These are phyloP conservation scores for Globisporangium heterothallicum DNA, from an alignment of 352 stramenopile genomes.

Conservation along the genomic window DNA sequence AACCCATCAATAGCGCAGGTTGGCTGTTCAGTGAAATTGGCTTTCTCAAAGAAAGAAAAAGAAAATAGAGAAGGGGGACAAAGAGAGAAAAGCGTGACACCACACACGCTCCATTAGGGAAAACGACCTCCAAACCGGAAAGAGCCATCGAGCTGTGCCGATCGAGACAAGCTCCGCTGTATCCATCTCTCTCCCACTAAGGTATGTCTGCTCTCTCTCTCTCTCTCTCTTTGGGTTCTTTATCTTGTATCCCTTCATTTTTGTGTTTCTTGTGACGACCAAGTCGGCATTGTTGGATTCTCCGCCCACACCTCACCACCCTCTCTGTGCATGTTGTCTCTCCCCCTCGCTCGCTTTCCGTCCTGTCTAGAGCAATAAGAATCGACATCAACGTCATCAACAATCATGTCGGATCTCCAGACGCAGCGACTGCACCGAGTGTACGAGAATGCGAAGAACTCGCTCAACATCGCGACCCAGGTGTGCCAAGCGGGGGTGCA, in stretches of 20 bases:
- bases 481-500: conserved; percentile 42
- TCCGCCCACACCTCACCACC: background rate
- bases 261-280: too few relatives aligned
- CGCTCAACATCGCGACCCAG: conserved; percentile 79
- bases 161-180: background rate
- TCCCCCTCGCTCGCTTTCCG: background rate
- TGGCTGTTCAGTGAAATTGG: background rate
- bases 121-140: too few relatives aligned
- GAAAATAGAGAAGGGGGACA: too few relatives aligned
- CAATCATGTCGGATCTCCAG: conserved; percentile 52
- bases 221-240: too few relatives aligned
- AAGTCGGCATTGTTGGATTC: too few relatives aligned
- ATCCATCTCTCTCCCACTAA: background rate
- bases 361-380: background rate
- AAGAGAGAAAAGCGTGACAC: too few relatives aligned
- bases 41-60: background rate
- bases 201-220: background rate
- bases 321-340: background rate
- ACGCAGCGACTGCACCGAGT: conserved; percentile 63
- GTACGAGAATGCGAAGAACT: conserved; percentile 72
- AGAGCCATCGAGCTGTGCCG: background rate
- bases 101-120: too few relatives aligned
- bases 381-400: background rate
- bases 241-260: too few relatives aligned
- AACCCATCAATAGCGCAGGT: background rate